phyloP scores from a whole-genome alignment of 2,329 filamentous ascomycete species.

The Penicillium hesseltinei region DNA sequence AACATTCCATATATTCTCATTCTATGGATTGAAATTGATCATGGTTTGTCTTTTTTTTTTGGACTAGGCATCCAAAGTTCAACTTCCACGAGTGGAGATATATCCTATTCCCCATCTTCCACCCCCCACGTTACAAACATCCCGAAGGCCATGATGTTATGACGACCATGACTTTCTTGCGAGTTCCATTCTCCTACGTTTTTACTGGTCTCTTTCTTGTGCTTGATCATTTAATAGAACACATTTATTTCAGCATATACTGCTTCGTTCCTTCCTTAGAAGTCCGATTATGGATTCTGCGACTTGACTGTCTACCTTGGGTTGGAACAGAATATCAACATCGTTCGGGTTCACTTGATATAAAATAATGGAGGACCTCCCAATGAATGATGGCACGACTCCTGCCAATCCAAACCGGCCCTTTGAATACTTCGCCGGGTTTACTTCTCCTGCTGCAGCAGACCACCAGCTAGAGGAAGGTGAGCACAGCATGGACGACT shows the following conservation, averaged over 20 bases:
- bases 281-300: background rate
- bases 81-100: constrained; percentile 8
- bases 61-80: background rate
- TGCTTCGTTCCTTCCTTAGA: background rate
- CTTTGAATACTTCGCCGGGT: background rate
- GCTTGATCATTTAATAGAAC: background rate
- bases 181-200: background rate
- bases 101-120: constrained; percentile 9
- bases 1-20: background rate
- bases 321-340: background rate
- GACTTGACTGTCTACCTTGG: background rate
- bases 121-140: constrained; percentile 22
- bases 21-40: background rate
- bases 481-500: constrained; percentile 14
- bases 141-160: constrained; percentile 19
- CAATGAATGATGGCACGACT: constrained; percentile 2
- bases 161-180: constrained; percentile 5
- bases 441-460: background rate
- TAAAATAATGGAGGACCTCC: background rate
- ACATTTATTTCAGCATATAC: background rate
- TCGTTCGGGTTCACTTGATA: background rate
- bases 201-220: background rate
- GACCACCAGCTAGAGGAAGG: constrained; percentile 7
- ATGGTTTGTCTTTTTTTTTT: background rate
- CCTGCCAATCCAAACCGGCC: background rate